Base-by-base conservation (phyloP, 805 yeast genomes). In the Saccharomyces jurei region DNA sequence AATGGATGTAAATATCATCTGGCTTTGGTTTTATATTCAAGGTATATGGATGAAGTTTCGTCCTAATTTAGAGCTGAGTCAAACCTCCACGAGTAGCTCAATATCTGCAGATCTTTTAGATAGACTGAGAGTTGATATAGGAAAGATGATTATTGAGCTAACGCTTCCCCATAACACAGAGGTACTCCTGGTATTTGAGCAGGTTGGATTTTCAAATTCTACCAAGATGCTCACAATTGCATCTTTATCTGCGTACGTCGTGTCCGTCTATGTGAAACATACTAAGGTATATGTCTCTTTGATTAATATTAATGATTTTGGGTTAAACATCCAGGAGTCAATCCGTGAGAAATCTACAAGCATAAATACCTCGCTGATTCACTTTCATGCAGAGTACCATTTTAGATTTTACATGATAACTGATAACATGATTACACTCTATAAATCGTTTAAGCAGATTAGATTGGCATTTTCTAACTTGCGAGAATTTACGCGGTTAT, bases 351-450 rank as follows among this genome's bases (percentile, higher is more conserved):
- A 59, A 32, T 8, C 46, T 6, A 25, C 66, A 4, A 6, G 21
- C 2, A 26, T 69, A 1, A 41, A 52, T 3, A 50, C 68, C 0
- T 54, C 66, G 5, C 51, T 58, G 1, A 58, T 70, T 13, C 60
- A 61, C 41, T 50, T 70, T 1, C 68, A 62, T 36, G 66, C 71
- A 1, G 74, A 71, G 49, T 69, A 70, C 44, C 73, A 71, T 53
- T 67, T 68, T 48, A 66, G 67, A 49, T 64, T 81, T 53, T 81
- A 78, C 64, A 76, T 76, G 6, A 77, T 81, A 32, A 71, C 79
- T 41, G 84, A 81, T 55, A 79, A 79, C 54, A 57, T 78, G 4
- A 73, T 80, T 10, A 75, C 81, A 0, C 68, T 77, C 54, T 73
- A 72, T 50, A 81, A 81, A 58, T 73, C 83, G 0, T 64, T 72